Percentiles rank a stretch among this genome's conserved stretches.
phyloP scores from a whole-genome alignment of 768 basidiomycete genomes.

The Lactarius indigo region DNA sequence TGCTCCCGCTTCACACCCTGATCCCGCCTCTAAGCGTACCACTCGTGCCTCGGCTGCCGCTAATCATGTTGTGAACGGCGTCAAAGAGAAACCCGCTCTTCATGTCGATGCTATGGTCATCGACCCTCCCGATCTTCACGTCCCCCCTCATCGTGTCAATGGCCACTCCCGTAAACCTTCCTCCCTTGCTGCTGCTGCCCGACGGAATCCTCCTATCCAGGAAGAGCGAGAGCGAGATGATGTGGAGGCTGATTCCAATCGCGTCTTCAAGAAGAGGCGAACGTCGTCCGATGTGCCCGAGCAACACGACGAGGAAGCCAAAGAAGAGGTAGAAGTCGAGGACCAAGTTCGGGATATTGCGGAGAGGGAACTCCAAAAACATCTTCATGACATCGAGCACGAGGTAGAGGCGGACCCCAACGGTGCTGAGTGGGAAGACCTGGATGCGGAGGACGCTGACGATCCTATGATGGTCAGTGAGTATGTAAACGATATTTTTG shows the following conservation, averaged over 20 bases:
- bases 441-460: conserved; percentile 87
- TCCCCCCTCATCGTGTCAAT: conserved; percentile 30
- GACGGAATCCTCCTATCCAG: conserved; percentile 6
- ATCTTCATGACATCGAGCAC: conserved; percentile 35
- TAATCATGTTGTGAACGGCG: conserved; percentile 38
- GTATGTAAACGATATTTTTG: conserved; percentile 91
- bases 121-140: conserved; percentile 32
- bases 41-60: conserved; percentile 29
- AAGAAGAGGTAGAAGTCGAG: conserved; percentile 41
- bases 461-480: conserved; percentile 98
- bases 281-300: conserved; percentile 63
- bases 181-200: background rate
- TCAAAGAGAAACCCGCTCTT: conserved; percentile 23
- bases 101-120: conserved; percentile 52
- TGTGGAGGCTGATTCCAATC: conserved; percentile 50
- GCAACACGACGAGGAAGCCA: conserved; percentile 35
- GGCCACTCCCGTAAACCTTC: conserved; percentile 22
- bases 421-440: conserved; percentile 76
- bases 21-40: conserved; percentile 24
- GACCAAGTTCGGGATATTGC: conserved; percentile 37
- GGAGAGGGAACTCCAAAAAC: conserved; percentile 34
- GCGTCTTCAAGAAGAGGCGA: conserved; percentile 69
- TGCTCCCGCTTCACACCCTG: conserved; percentile 8
- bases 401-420: conserved; percentile 66
- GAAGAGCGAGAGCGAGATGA: conserved; percentile 36